Conservation (phyloP, 2,329 filamentous ascomycete species). For the Colletotrichum australisinense region DNA sequence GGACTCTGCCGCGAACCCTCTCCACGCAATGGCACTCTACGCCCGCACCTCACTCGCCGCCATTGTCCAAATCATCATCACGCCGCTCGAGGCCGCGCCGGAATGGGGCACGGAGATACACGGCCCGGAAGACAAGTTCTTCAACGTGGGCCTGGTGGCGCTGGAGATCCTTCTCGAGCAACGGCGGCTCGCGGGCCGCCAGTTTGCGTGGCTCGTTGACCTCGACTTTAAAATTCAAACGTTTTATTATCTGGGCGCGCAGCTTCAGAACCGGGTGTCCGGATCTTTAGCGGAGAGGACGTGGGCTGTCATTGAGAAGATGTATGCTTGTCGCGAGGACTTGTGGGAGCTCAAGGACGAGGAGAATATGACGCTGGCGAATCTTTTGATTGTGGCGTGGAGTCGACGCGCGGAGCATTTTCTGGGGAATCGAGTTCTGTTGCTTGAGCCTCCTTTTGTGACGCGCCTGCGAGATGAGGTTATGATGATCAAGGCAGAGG, state of each 20-base stretch:
- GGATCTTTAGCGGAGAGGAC: constrained; percentile 64
- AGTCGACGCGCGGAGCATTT: neutral
- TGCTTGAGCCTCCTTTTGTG: constrained; percentile 11
- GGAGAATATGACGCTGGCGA: constrained; percentile 35
- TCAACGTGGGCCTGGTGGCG: constrained; percentile 46
- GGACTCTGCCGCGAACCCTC: neutral
- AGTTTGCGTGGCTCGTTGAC: constrained; percentile 66
- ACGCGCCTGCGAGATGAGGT: constrained; percentile 5
- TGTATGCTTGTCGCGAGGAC: constrained; percentile 61
- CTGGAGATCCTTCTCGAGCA: neutral
- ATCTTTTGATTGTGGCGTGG: constrained; percentile 8
- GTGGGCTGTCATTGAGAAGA: constrained; percentile 59
- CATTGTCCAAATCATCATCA: constrained; percentile 48
- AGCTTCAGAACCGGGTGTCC: constrained; percentile 60
- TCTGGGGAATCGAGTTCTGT: neutral
- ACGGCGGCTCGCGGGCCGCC: neutral
- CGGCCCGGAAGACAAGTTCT: constrained; percentile 52
- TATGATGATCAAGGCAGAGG: constrained; percentile 19
- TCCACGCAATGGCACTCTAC: constrained; percentile 4
- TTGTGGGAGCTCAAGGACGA: constrained; percentile 60
- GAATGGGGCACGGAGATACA: constrained; percentile 61
- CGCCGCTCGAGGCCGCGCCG: constrained; percentile 57
- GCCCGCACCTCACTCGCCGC: neutral
- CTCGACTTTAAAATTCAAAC: constrained; percentile 66
- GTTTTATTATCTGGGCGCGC: constrained; percentile 64